Percentiles rank a stretch among this genome's conserved stretches.
Evolutionary conservation across 2,329 filamentous ascomycete genomes (phyloP).

Genomic region (Cladophialophora bantiana): DNA sequence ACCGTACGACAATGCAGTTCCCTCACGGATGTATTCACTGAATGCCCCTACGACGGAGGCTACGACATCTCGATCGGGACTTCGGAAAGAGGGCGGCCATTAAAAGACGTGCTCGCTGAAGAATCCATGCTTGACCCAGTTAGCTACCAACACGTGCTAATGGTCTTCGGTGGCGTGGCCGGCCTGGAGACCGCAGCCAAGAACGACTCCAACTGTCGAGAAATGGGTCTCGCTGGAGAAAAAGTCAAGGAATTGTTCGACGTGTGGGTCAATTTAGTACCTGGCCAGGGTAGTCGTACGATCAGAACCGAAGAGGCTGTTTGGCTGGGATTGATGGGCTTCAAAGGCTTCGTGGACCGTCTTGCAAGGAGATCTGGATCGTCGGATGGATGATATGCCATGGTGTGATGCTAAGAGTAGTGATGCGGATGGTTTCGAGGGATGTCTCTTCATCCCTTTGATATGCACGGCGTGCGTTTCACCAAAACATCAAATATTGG

Average conservation of each 20-base stretch:
- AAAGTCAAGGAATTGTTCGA: conserved; percentile 78
- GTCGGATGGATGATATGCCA: neutral
- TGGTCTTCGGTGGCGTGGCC: conserved; percentile 82
- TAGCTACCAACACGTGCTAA: conserved; percentile 69
- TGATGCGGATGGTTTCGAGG: neutral
- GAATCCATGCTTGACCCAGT: conserved; percentile 47
- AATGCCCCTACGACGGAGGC: conserved; percentile 74
- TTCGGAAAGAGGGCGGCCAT: conserved; percentile 73
- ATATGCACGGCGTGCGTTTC: neutral
- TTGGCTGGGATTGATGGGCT: conserved; percentile 74
- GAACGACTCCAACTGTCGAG: conserved; percentile 64
- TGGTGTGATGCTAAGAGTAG: neutral
- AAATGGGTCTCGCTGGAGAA: conserved; percentile 68
- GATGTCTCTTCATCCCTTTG: neutral
- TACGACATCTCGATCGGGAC: conserved; percentile 86
- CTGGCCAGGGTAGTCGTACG: conserved; percentile 79
- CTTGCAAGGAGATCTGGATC: conserved; percentile 7
- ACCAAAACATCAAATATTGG: neutral
- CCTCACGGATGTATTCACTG: conserved; percentile 77
- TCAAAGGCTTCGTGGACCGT: conserved; percentile 53
- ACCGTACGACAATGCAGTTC: conserved; percentile 69
- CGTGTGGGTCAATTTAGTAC: conserved; percentile 81
- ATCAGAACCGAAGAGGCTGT: conserved; percentile 86
- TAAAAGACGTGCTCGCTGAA: conserved; percentile 50
- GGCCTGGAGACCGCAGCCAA: conserved; percentile 78